Evolutionary conservation across 306 rosid species (phyloP).

Genomic region (Herpetospermum pedunculosum): DNA sequence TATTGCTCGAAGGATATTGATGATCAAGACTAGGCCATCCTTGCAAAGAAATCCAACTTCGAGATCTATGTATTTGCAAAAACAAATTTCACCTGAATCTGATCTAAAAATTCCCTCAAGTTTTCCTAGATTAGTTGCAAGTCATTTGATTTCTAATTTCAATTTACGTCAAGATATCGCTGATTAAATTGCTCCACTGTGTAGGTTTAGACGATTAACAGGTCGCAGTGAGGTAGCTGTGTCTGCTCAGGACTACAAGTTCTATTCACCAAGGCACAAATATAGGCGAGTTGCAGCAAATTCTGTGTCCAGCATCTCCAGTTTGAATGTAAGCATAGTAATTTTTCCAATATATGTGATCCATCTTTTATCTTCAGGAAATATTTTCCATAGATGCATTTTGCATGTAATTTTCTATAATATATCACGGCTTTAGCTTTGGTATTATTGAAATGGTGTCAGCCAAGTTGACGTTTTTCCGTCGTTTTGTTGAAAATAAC

Average conservation of each 20-base stretch:
- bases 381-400: constrained; percentile 1
- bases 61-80: not conserved
- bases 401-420: not conserved
- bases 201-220: constrained; percentile 84
- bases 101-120: not conserved
- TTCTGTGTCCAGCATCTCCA: constrained; percentile 46
- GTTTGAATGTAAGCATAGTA: constrained; percentile 52
- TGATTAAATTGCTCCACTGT: constrained; percentile 16
- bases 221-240: constrained; percentile 84
- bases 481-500: not conserved
- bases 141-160: not conserved
- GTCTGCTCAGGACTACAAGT: constrained; percentile 58
- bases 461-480: not conserved
- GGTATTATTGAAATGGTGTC: not conserved
- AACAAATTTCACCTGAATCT: not conserved
- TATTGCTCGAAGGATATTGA: not conserved
- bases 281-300: constrained; percentile 59
- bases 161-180: not conserved
- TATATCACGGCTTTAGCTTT: not conserved
- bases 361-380: constrained; percentile 5
- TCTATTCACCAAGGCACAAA: constrained; percentile 93
- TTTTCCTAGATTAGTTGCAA: not conserved
- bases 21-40: not conserved
- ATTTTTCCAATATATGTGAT: constrained; percentile 11
- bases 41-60: not conserved